Percentiles rank a stretch among this genome's conserved stretches.
phyloP scores from a whole-genome alignment of 2,329 filamentous ascomycete species.

The Cercospora brassicicola region DNA sequence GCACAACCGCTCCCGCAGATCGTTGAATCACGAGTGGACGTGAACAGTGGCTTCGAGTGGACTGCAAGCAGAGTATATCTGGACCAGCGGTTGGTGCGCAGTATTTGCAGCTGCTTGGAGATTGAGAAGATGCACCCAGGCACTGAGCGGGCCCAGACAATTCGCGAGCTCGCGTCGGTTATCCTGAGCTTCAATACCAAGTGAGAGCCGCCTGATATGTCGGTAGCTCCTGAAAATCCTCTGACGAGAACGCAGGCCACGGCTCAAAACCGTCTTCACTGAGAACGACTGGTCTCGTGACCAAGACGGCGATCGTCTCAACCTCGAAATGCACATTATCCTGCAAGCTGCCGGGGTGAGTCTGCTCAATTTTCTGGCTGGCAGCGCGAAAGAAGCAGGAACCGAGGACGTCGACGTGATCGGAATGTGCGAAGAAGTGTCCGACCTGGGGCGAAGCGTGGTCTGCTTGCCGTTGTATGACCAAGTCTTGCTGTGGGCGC shows the following conservation, averaged over 20 bases:
- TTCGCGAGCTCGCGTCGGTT: constrained; percentile 8
- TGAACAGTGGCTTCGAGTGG: constrained; percentile 15
- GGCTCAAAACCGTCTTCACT: not conserved
- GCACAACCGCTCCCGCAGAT: constrained; percentile 12
- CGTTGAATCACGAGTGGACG: constrained; percentile 9
- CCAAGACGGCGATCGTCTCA: constrained; percentile 19
- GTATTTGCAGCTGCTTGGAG: constrained; percentile 10
- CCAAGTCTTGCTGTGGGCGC: constrained; percentile 18
- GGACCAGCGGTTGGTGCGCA: constrained; percentile 13
- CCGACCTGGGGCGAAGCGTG: constrained; percentile 17
- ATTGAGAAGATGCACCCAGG: constrained; percentile 9
- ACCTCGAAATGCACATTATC: constrained; percentile 21
- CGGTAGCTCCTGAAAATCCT: not conserved
- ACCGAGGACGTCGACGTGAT: constrained; percentile 17
- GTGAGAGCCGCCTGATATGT: not conserved
- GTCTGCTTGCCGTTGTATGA: constrained; percentile 15
- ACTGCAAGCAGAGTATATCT: constrained; percentile 11
- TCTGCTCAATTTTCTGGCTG: constrained; percentile 17
- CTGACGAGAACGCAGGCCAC: not conserved
- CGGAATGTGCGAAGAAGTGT: constrained; percentile 19
- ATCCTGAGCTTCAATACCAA: constrained; percentile 17
- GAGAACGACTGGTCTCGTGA: constrained; percentile 7
- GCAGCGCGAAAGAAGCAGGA: constrained; percentile 6
- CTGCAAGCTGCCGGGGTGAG: constrained; percentile 20
- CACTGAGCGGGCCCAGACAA: constrained; percentile 1